Evolutionary conservation across 2,329 filamentous ascomycete species (phyloP).

Genomic region (Dactylellina parvicollis): DNA sequence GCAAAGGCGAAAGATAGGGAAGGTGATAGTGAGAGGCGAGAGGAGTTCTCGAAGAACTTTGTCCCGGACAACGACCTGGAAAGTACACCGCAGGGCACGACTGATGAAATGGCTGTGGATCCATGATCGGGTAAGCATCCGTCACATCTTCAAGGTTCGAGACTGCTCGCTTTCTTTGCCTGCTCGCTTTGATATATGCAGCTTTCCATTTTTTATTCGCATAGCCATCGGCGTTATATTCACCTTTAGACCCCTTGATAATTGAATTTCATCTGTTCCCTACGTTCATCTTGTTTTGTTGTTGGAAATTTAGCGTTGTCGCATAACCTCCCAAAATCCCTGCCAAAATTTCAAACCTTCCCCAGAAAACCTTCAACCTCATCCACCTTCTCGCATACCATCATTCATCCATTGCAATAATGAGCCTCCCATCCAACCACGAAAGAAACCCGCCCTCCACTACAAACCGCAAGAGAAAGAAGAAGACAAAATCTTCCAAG

Average conservation of each 20-base stretch:
- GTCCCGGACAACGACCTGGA: not conserved
- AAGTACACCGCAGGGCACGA: not conserved
- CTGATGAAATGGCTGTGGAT: slow-evolving; percentile 26
- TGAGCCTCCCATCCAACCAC: slow-evolving; percentile 42
- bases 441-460: slow-evolving; percentile 20
- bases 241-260: too few species aligned
- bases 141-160: too few species aligned
- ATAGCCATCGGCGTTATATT: slow-evolving; percentile 30
- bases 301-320: slow-evolving; percentile 45
- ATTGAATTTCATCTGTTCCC: not conserved
- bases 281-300: not conserved
- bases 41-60: not conserved
- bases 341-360: slow-evolving; percentile 23
- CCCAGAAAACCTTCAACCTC: slow-evolving; percentile 4
- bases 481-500: slow-evolving; percentile 21
- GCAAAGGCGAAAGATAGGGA: not conserved
- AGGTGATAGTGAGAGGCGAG: not conserved
- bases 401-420: slow-evolving; percentile 3
- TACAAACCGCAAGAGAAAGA: slow-evolving; percentile 11
- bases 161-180: not conserved
- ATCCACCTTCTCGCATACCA: not conserved
- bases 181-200: not conserved
- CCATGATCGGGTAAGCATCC: too few species aligned
- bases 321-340: slow-evolving; percentile 32
- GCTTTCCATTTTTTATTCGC: not conserved